Conservation (phyloP, 1,284 basidiomycete species). For the Xerocomus amazonicus region DNA sequence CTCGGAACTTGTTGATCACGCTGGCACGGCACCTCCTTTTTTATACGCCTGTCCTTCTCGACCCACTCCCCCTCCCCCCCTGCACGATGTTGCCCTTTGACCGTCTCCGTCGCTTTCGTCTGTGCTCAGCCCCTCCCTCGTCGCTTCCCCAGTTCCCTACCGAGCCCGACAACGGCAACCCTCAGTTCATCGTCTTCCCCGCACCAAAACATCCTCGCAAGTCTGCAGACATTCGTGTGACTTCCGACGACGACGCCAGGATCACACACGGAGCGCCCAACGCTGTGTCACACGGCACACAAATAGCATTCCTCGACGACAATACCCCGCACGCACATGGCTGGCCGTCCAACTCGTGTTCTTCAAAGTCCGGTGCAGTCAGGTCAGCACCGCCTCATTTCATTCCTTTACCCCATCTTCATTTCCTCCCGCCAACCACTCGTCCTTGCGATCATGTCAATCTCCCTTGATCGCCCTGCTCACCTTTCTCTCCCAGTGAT, state of each 20-base stretch:
- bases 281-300: not conserved
- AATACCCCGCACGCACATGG: too few relatives aligned
- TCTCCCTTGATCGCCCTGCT: not conserved
- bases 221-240: too few relatives aligned
- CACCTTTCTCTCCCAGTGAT: not conserved
- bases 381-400: too few relatives aligned
- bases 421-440: conserved; percentile 3
- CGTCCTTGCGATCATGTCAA: not conserved
- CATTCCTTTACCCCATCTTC: conserved; percentile 7
- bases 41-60: conserved; percentile 10
- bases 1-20: too few relatives aligned
- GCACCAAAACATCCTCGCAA: too few relatives aligned
- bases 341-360: too few relatives aligned
- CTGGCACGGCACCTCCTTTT: not conserved
- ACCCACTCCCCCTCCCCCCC: too few relatives aligned
- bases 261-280: not conserved
- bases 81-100: conserved; percentile 1
- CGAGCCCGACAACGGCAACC: too few relatives aligned
- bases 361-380: too few relatives aligned
- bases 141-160: not conserved
- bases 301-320: not conserved
- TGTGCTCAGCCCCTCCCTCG: too few relatives aligned
- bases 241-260: too few relatives aligned
- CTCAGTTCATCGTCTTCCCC: too few relatives aligned
- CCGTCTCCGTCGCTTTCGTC: conserved; percentile 23